These are phyloP conservation scores for Scedosporium boydii DNA, from an alignment of 2,329 filamentous ascomycete genomes.

Conservation along the genomic window DNA sequence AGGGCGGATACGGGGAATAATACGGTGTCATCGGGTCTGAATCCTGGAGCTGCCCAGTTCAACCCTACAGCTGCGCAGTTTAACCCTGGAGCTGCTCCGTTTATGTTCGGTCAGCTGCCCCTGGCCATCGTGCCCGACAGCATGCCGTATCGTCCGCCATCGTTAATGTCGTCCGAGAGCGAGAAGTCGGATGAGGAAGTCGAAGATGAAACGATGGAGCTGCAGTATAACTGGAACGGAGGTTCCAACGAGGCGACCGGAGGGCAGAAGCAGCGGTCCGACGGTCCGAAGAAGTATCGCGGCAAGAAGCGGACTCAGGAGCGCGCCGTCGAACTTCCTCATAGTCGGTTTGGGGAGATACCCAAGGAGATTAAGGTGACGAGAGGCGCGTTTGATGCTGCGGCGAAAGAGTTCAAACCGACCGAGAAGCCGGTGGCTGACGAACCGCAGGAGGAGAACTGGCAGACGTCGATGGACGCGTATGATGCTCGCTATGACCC, in stretches of 20 bases:
- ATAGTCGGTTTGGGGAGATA: background rate
- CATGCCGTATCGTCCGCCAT: background rate
- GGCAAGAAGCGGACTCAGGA: background rate
- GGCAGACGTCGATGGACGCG: background rate
- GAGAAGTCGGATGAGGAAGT: background rate
- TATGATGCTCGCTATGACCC: background rate
- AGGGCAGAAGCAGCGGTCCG: background rate
- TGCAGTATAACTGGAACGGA: background rate
- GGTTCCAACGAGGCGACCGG: background rate
- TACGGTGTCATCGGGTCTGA: too few species aligned
- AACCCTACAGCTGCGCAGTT: too few species aligned
- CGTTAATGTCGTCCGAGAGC: background rate
- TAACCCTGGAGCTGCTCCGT: too few species aligned
- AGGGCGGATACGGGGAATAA: too few species aligned
- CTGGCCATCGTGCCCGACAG: too few species aligned
- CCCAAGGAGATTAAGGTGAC: background rate
- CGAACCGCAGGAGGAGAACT: background rate
- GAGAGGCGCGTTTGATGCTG: background rate
- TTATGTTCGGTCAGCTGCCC: too few species aligned
- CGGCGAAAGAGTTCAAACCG: background rate
- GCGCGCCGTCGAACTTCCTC: background rate
- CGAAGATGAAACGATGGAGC: background rate
- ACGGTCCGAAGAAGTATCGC: background rate
- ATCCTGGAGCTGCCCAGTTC: too few species aligned
- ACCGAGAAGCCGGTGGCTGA: background rate